Conservation (phyloP, 257 asterid species). For the Lycium barbarum region DNA sequence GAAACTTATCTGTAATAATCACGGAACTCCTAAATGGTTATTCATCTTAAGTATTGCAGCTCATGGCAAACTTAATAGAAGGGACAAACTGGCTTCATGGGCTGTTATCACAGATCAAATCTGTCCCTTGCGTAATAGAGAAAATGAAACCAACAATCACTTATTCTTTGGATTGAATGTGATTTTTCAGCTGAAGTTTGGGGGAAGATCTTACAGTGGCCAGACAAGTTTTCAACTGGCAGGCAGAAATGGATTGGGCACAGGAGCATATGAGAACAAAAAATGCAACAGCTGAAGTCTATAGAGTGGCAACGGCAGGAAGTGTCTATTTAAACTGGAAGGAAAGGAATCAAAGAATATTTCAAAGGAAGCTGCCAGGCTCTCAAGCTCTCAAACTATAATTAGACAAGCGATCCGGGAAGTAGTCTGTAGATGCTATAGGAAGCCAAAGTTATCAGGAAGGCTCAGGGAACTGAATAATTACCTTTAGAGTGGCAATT, state of each 20-base stretch:
- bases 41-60: slow-evolving; percentile 18
- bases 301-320: not conserved
- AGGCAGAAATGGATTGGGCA: not conserved
- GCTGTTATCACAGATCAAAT: slow-evolving; percentile 16
- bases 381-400: slow-evolving; percentile 2
- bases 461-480: not conserved
- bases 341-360: slow-evolving; percentile 4
- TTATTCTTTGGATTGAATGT: slow-evolving; percentile 5
- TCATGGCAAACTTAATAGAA: not conserved
- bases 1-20: too few species aligned
- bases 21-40: not conserved
- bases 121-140: slow-evolving; percentile 4
- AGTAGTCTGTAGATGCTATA: not conserved
- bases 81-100: not conserved
- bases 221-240: slow-evolving; percentile 3
- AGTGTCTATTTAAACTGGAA: not conserved
- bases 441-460: slow-evolving; percentile 3
- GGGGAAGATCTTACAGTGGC: not conserved
- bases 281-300: not conserved
- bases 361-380: not conserved
- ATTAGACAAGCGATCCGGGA: not conserved
- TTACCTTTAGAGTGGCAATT: not conserved
- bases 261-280: slow-evolving; percentile 9
- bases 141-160: slow-evolving; percentile 6
- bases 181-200: slow-evolving; percentile 3